A percentile compares a stretch with the other conserved stretches of the same genome.
These are phyloP conservation scores for Podila minutissima DNA, from an alignment of 192 early-diverging fungal genomes.

Conservation along the genomic window DNA sequence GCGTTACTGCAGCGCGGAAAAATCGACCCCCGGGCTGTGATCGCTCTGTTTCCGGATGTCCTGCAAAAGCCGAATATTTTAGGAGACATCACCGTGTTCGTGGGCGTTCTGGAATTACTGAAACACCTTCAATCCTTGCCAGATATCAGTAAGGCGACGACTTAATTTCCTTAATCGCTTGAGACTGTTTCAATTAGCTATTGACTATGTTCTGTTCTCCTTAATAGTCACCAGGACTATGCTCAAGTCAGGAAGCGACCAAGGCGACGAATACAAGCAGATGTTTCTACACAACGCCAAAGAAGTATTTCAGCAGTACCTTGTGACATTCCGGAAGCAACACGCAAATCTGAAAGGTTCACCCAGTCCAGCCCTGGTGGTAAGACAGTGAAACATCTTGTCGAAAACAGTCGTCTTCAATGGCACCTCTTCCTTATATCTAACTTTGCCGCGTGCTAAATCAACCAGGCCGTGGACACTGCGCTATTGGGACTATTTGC, in stretches of 20 bases:
- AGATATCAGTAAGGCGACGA: constrained; percentile 54
- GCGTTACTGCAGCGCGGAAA: constrained; percentile 66
- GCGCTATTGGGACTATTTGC: constrained; percentile 46
- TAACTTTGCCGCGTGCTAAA: too few species aligned
- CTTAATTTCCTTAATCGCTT: not conserved
- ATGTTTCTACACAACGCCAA: constrained; percentile 67
- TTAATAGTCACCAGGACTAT: constrained; percentile 5
- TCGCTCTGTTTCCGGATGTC: constrained; percentile 61
- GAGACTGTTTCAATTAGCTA: not conserved
- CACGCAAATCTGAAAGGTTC: constrained; percentile 1
- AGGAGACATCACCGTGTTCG: constrained; percentile 46
- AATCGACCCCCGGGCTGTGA: constrained; percentile 67
- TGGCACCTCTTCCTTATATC: too few species aligned
- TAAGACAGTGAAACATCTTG: not conserved
- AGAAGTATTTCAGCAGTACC: constrained; percentile 65
- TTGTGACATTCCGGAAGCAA: constrained; percentile 52
- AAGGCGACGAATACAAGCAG: constrained; percentile 47
- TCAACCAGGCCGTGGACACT: constrained; percentile 48
- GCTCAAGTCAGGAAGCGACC: constrained; percentile 16
- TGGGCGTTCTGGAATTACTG: constrained; percentile 49
- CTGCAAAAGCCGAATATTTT: constrained; percentile 30
- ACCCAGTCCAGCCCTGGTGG: constrained; percentile 5
- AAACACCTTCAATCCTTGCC: constrained; percentile 52
- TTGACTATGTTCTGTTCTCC: not conserved
- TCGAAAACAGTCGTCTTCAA: not conserved